A percentile compares a stretch with the other conserved stretches of the same genome.
These are phyloP conservation scores for Pyrenophora tritici-repentis DNA, from an alignment of 2,329 filamentous ascomycete genomes.

Conservation along the genomic window DNA sequence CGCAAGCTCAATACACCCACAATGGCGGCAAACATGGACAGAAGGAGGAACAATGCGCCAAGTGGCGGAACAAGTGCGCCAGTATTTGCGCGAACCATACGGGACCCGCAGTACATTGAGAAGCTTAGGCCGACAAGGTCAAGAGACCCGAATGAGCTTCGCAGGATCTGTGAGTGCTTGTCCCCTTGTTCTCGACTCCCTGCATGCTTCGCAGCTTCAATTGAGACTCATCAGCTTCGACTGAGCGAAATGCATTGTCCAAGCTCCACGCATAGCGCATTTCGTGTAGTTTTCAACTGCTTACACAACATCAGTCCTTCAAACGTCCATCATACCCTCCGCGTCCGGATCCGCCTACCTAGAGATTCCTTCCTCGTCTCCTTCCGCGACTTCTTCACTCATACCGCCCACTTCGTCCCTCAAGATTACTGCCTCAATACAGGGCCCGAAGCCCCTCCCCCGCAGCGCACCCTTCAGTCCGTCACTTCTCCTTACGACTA, in stretches of 20 bases:
- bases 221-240: not conserved
- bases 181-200: not conserved
- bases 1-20: slow-evolving; percentile 11
- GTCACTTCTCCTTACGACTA: slow-evolving; percentile 86
- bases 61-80: slow-evolving; percentile 76
- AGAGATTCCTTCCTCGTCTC: slow-evolving; percentile 60
- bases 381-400: slow-evolving; percentile 48
- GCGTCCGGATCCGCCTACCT: slow-evolving; percentile 92
- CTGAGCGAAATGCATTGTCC: not conserved
- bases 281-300: not conserved
- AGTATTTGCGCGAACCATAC: slow-evolving; percentile 63
- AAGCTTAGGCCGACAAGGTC: slow-evolving; percentile 58
- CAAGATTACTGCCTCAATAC: slow-evolving; percentile 91
- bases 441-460: slow-evolving; percentile 88
- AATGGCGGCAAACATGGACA: slow-evolving; percentile 59
- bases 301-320: slow-evolving; percentile 67
- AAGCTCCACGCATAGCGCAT: not conserved
- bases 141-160: slow-evolving; percentile 71
- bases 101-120: slow-evolving; percentile 53
- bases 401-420: slow-evolving; percentile 68
- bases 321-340: slow-evolving; percentile 89
- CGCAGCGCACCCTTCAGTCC: slow-evolving; percentile 90
- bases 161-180: slow-evolving; percentile 77
- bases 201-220: not conserved
- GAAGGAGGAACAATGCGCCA: slow-evolving; percentile 89